These are phyloP conservation scores for Rhytidiadelphus loreus DNA, from an alignment of 225 moss, liverwort and hornwort species.

Conservation along the genomic window DNA sequence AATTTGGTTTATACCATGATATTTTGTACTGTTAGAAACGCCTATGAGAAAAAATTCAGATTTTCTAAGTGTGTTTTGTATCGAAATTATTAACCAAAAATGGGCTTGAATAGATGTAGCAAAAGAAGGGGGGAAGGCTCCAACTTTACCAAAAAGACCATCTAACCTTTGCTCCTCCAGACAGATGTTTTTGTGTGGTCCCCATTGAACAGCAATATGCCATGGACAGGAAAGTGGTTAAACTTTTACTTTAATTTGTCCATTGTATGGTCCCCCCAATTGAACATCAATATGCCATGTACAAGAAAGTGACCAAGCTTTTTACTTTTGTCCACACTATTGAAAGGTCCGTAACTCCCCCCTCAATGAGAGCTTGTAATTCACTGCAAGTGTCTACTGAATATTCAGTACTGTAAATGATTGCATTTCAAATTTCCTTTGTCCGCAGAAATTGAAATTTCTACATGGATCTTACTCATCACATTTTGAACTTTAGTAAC, in stretches of 20 bases:
- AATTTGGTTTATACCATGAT: no score
- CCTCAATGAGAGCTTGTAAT: neutral
- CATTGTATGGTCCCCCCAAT: neutral
- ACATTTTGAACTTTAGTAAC: neutral
- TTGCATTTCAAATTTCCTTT: neutral
- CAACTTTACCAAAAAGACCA: neutral
- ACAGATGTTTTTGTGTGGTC: neutral
- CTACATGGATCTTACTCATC: neutral
- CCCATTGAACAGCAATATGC: neutral
- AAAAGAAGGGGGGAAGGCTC: neutral
- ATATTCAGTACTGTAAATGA: neutral
- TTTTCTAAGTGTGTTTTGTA: no score
- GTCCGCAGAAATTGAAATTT: neutral
- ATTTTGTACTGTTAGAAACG: neutral
- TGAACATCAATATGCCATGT: neutral
- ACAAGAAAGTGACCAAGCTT: neutral
- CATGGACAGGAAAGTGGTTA: neutral
- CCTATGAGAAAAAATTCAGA: neutral
- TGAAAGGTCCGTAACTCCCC: fast-evolving
- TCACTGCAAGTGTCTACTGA: no score
- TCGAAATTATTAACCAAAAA: neutral
- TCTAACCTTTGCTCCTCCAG: no score
- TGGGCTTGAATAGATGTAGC: neutral
- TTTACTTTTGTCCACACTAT: neutral
- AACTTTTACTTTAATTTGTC: neutral